Evolutionary conservation across 2,329 filamentous ascomycete genomes (phyloP).

Genomic region (Biscogniauxia sp.): DNA sequence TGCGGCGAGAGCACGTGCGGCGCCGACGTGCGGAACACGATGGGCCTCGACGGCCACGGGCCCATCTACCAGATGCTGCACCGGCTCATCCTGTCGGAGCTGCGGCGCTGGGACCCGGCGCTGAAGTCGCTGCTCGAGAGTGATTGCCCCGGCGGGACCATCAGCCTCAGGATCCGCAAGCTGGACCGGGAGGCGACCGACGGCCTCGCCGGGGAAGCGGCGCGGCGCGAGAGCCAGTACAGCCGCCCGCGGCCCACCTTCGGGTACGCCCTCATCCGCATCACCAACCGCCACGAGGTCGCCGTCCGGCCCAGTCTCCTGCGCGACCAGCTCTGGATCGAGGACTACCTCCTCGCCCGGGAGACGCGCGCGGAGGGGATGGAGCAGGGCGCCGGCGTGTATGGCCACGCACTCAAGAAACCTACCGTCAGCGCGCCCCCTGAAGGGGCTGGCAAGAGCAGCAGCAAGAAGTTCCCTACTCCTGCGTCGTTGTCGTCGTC

Average conservation of each 20-base stretch:
- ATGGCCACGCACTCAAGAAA: too few relatives aligned
- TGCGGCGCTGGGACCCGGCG: slow-evolving; percentile 16
- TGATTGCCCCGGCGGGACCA: slow-evolving; percentile 14
- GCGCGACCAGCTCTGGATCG: too few relatives aligned
- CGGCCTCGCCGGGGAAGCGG: too few relatives aligned
- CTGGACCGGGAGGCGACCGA: background rate
- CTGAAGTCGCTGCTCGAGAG: slow-evolving; percentile 8
- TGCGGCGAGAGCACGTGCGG: slow-evolving; percentile 11
- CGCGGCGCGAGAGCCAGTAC: background rate
- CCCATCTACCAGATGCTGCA: slow-evolving; percentile 22
- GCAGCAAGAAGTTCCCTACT: too few relatives aligned
- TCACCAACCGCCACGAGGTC: too few relatives aligned
- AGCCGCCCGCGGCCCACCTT: background rate
- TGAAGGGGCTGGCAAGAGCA: too few relatives aligned
- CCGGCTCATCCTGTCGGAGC: slow-evolving; percentile 19
- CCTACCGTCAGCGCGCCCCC: too few relatives aligned
- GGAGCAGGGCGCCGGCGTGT: too few relatives aligned
- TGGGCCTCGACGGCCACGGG: slow-evolving; percentile 19
- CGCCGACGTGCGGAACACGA: slow-evolving; percentile 11
- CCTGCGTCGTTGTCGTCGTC: too few relatives aligned
- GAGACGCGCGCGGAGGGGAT: too few relatives aligned
- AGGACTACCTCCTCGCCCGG: too few relatives aligned
- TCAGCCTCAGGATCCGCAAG: slow-evolving; percentile 9
- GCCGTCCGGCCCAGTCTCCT: too few relatives aligned
- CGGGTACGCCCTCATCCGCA: background rate